Conservation (phyloP, 1,139 yeast genomes). For the Pichia cactophila region DNA sequence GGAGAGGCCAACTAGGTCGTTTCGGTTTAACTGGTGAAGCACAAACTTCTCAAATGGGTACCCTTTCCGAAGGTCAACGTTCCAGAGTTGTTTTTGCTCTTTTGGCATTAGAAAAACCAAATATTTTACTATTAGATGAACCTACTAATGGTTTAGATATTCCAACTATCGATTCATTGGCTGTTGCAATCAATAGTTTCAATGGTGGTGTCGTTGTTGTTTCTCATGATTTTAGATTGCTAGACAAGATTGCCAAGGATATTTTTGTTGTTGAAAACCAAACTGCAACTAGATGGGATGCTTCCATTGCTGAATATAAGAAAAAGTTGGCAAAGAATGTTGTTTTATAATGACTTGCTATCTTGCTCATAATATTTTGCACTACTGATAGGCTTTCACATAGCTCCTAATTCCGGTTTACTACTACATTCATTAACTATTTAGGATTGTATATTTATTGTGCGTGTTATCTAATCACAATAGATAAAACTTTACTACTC, state of each 20-base stretch:
- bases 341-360: constrained; percentile 41
- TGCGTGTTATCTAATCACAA: neutral
- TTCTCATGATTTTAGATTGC: constrained; percentile 97
- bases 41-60: constrained; percentile 97
- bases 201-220: constrained; percentile 98
- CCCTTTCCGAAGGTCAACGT: constrained; percentile 98
- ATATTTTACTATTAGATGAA: constrained; percentile 91
- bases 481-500: neutral
- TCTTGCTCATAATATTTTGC: neutral
- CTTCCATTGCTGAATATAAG: constrained; percentile 84
- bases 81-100: constrained; percentile 97
- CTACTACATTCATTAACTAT: neutral
- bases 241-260: constrained; percentile 96
- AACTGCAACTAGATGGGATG: constrained; percentile 96
- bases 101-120: constrained; percentile 91
- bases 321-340: constrained; percentile 85
- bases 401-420: neutral
- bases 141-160: constrained; percentile 99
- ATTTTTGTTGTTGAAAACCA: constrained; percentile 91
- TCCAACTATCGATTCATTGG: constrained; percentile 94
- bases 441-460: neutral
- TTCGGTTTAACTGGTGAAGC: constrained; percentile 98
- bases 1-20: constrained; percentile 98
- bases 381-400: neutral
- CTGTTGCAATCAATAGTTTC: constrained; percentile 89